These are phyloP conservation scores for Caloboletus firmus DNA, from an alignment of 1,284 basidiomycete species.

Conservation along the genomic window DNA sequence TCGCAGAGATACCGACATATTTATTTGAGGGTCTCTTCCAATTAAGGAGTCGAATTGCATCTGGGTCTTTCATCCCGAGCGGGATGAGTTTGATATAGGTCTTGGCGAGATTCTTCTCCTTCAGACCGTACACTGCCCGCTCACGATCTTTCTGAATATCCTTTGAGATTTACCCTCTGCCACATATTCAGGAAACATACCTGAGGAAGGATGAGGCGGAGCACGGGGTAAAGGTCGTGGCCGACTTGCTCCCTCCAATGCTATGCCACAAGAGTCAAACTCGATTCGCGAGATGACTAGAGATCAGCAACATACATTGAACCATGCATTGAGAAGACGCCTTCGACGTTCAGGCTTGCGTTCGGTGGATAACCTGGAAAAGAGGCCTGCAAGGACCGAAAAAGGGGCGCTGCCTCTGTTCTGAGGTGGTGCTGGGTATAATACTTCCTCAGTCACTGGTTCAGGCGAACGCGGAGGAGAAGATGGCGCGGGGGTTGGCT, in stretches of 20 bases:
- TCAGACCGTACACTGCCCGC: conserved; percentile 85
- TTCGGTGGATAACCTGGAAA: conserved; percentile 67
- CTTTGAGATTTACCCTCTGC: not conserved
- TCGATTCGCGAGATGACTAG: not conserved
- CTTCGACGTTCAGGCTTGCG: conserved; percentile 68
- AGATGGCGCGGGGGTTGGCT: conserved; percentile 58
- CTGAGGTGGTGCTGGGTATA: conserved; percentile 55
- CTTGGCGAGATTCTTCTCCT: conserved; percentile 89
- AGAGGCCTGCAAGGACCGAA: conserved; percentile 60
- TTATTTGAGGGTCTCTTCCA: conserved; percentile 86
- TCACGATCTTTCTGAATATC: conserved; percentile 80
- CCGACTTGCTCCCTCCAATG: conserved; percentile 78
- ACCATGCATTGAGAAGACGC: conserved; percentile 66
- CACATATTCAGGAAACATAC: conserved; percentile 36
- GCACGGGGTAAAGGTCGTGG: conserved; percentile 70
- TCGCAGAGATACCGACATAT: conserved; percentile 46
- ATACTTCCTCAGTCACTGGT: conserved; percentile 24
- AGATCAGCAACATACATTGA: conserved; percentile 55
- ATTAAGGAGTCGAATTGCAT: conserved; percentile 77
- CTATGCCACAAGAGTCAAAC: conserved; percentile 39
- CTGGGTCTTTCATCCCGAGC: conserved; percentile 72
- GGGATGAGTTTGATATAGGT: conserved; percentile 87
- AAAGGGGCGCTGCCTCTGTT: conserved; percentile 70
- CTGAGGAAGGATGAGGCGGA: conserved; percentile 76
- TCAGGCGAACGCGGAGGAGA: conserved; percentile 34